phyloP scores from a whole-genome alignment of 352 stramenopile genomes.

The Pythium plurisporium region DNA sequence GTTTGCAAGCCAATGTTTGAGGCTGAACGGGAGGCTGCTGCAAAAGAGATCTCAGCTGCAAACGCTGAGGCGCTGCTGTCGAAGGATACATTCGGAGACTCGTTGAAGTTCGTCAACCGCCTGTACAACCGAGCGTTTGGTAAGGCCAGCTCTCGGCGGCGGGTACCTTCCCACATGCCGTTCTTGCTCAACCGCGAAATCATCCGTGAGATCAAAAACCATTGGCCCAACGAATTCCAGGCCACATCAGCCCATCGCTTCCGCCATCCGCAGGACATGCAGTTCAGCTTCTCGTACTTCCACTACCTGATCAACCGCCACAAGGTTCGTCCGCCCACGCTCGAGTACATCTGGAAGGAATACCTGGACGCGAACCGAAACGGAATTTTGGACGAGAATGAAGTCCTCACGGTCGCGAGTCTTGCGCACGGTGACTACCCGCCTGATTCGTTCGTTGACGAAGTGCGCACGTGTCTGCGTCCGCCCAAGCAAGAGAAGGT shows the following conservation, averaged over 20 bases:
- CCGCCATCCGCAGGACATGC: slow-evolving; percentile 90
- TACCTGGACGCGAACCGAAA: slow-evolving; percentile 91
- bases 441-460: slow-evolving; percentile 54
- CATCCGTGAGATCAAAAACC: slow-evolving; percentile 88
- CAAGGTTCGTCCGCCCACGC: slow-evolving; percentile 65
- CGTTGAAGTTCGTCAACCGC: slow-evolving; percentile 90
- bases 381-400: slow-evolving; percentile 87
- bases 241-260: slow-evolving; percentile 88
- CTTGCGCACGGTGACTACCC: slow-evolving; percentile 72
- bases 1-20: slow-evolving; percentile 38
- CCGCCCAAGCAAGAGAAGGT: slow-evolving; percentile 72
- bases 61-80: slow-evolving; percentile 60
- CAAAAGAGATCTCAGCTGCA: slow-evolving; percentile 22
- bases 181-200: slow-evolving; percentile 89
- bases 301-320: slow-evolving; percentile 90
- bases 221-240: slow-evolving; percentile 66
- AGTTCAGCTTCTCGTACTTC: slow-evolving; percentile 95
- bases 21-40: slow-evolving; percentile 16
- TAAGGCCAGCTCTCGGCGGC: slow-evolving; percentile 55
- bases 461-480: slow-evolving; percentile 65
- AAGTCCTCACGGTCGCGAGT: slow-evolving; percentile 87
- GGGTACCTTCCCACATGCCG: slow-evolving; percentile 94
- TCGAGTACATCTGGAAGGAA: slow-evolving; percentile 78
- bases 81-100: slow-evolving; percentile 91
- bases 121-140: slow-evolving; percentile 90